These are phyloP conservation scores for Eleusine coracana DNA, from an alignment of 176 grass and related monocot species.

Conservation along the genomic window DNA sequence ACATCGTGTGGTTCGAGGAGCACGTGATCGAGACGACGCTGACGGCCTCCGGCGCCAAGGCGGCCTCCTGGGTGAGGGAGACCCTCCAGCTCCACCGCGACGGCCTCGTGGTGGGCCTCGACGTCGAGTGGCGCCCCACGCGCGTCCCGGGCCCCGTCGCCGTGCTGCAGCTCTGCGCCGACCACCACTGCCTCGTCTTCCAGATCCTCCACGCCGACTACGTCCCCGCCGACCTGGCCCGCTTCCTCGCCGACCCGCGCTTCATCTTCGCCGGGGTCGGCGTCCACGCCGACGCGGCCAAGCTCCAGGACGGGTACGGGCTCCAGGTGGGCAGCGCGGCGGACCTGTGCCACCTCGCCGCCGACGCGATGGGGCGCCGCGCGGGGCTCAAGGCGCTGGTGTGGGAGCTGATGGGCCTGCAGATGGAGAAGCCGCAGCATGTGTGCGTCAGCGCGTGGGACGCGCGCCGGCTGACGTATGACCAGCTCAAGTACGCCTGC, in stretches of 20 bases:
- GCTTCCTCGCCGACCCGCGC: conserved; percentile 29
- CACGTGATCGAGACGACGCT: conserved; percentile 14
- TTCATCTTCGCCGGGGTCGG: conserved; percentile 57
- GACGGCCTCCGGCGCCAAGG: conserved; percentile 21
- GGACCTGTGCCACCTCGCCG: conserved; percentile 28
- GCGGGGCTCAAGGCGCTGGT: conserved; percentile 31
- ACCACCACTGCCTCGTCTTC: conserved; percentile 56
- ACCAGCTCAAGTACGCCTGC: conserved; percentile 47
- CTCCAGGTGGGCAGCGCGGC: not conserved
- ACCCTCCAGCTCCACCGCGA: not conserved
- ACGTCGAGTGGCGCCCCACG: conserved; percentile 51
- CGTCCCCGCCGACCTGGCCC: conserved; percentile 21
- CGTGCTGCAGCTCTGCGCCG: conserved; percentile 61
- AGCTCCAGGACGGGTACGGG: conserved; percentile 14
- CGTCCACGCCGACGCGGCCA: conserved; percentile 17
- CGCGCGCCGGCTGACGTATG: not conserved
- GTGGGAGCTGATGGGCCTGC: conserved; percentile 39
- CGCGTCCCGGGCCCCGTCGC: conserved; percentile 22
- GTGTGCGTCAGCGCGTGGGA: conserved; percentile 38
- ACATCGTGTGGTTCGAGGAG: not conserved
- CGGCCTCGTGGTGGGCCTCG: not conserved
- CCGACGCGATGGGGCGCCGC: not conserved
- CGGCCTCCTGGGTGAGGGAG: not conserved
- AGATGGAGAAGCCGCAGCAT: conserved; percentile 19
- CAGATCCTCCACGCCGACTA: conserved; percentile 54